Evolutionary conservation across 1,284 basidiomycete genomes (phyloP).

Genomic region (Malassezia sp.): DNA sequence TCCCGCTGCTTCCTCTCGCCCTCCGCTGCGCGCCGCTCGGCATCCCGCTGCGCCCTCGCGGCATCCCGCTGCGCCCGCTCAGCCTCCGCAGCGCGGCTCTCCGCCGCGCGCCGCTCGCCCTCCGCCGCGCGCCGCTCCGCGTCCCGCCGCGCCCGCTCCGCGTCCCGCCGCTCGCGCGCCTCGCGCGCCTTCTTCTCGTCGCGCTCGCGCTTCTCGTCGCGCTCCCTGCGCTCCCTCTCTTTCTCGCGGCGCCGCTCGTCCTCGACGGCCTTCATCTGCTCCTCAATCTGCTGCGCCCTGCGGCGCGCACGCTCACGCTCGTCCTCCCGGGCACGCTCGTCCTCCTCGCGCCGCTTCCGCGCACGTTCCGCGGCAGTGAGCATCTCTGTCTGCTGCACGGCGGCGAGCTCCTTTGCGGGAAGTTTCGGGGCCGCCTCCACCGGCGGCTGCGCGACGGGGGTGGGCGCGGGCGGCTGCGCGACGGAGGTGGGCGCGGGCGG

Average conservation of each 20-base stretch:
- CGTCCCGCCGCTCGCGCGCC: neutral
- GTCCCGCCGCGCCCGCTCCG: neutral
- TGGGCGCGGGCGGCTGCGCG: conserved; percentile 14
- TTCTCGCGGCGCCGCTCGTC: conserved; percentile 15
- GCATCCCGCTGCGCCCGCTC: no score
- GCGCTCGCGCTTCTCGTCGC: neutral
- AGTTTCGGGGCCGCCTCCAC: neutral
- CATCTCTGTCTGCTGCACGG: conserved; percentile 25
- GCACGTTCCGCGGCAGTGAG: conserved; percentile 39
- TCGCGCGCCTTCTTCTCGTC: neutral
- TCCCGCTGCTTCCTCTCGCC: neutral
- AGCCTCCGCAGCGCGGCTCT: neutral
- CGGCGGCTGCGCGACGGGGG: conserved; percentile 14
- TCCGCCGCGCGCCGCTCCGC: conserved; percentile 1
- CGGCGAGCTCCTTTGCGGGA: conserved; percentile 16
- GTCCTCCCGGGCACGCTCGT: conserved; percentile 28
- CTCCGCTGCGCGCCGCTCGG: no score
- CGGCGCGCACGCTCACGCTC: conserved; percentile 37
- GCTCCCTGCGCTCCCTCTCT: conserved; percentile 16
- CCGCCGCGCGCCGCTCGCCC: neutral
- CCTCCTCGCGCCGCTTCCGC: conserved; percentile 37
- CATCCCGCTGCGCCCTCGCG: neutral
- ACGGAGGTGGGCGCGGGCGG: conserved; percentile 8
- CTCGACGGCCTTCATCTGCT: conserved; percentile 28
- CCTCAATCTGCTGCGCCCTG: conserved; percentile 37